phyloP scores from a whole-genome alignment of 768 basidiomycete genomes.

The Daedaleopsis sinensis region DNA sequence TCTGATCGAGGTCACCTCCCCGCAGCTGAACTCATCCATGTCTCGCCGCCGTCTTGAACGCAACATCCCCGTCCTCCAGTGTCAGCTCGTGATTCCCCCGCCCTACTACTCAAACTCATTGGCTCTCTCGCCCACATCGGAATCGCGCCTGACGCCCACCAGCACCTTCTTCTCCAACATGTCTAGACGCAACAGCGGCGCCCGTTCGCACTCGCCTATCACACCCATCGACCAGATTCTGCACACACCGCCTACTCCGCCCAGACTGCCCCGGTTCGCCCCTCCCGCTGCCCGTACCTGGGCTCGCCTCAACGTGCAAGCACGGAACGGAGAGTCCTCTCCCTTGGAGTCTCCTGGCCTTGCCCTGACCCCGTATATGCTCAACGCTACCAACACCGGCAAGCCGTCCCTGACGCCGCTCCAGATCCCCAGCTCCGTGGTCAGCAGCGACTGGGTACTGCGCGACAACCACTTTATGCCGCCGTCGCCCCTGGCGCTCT shows the following conservation, averaged over 20 bases:
- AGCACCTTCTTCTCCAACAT: not conserved
- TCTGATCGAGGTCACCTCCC: not conserved
- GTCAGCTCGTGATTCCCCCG: constrained; percentile 6
- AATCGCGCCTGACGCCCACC: not conserved
- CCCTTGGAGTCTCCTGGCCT: constrained; percentile 4
- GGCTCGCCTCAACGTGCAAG: constrained; percentile 12
- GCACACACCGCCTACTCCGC: constrained; percentile 14
- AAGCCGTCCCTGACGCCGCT: constrained; percentile 7
- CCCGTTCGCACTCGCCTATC: constrained; percentile 3
- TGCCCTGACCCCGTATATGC: constrained; percentile 7
- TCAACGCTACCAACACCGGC: not conserved
- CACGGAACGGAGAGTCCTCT: constrained; percentile 1
- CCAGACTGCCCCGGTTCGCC: constrained; percentile 13
- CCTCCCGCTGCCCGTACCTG: constrained; percentile 13
- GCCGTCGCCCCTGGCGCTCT: constrained; percentile 1
- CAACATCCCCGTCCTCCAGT: constrained; percentile 16
- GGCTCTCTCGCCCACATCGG: not conserved
- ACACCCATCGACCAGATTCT: constrained; percentile 17
- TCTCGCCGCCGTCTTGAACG: constrained; percentile 16
- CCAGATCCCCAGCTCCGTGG: constrained; percentile 5
- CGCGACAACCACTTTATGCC: not conserved
- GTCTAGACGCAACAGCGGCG: constrained; percentile 2
- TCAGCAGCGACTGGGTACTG: not conserved
- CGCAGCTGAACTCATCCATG: constrained; percentile 10
- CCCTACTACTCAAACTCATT: not conserved